These are phyloP conservation scores for Penstemon eatonii DNA, from an alignment of 257 asterid species.

Conservation along the genomic window DNA sequence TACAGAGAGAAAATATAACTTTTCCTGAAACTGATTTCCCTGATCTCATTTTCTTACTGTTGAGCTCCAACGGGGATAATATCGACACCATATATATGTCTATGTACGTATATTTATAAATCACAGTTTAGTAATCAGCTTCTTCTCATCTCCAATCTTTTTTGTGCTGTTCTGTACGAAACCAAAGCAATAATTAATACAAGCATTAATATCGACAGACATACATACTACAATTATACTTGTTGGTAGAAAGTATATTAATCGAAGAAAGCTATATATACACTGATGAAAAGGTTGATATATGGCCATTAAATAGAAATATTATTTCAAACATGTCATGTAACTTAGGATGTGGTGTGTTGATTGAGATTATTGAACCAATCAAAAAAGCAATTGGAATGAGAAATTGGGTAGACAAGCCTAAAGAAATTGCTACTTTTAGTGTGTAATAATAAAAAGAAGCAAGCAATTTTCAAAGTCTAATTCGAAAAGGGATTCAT, in stretches of 20 bases:
- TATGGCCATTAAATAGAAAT: conserved; percentile 4
- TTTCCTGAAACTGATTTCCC: conserved; percentile 49
- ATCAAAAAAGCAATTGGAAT: not conserved
- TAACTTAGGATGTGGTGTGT: conserved; percentile 36
- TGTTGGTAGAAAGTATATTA: no score
- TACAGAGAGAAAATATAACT: conserved; percentile 47
- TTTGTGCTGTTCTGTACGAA: conserved; percentile 4
- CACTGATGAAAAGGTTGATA: not conserved
- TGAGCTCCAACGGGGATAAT: conserved; percentile 27
- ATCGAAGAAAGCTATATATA: not conserved
- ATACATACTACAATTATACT: not conserved
- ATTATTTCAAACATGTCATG: conserved; percentile 34
- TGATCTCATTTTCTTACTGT: conserved; percentile 42
- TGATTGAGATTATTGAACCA: conserved; percentile 15
- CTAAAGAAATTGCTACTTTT: conserved; percentile 18
- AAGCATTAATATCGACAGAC: not conserved
- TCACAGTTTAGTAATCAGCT: not conserved
- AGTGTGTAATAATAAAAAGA: not conserved
- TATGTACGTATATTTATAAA: no score
- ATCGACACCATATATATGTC: conserved; percentile 23
- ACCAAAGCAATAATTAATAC: not conserved
- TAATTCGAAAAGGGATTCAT: conserved; percentile 10
- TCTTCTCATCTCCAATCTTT: conserved; percentile 22
- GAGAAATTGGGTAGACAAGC: conserved; percentile 14
- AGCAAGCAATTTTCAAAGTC: not conserved